Evolutionary conservation across 306 rosid species (phyloP).

Genomic region (Fragaria ananassa): DNA sequence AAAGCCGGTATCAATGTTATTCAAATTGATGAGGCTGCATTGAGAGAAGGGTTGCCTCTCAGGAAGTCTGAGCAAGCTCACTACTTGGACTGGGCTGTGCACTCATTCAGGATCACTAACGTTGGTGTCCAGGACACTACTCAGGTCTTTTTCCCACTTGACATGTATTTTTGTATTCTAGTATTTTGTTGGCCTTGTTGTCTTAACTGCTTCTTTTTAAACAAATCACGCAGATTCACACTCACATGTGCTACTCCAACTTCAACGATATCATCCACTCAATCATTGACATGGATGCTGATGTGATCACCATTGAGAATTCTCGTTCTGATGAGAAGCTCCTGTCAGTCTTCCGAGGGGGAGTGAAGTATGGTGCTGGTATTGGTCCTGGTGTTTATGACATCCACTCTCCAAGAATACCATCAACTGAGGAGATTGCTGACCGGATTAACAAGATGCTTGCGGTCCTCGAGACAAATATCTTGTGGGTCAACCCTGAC

Average conservation of each 20-base stretch:
- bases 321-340: constrained; percentile 94
- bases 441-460: constrained; percentile 93
- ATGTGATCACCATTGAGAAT: constrained; percentile 92
- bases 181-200: not conserved
- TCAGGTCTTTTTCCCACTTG: constrained; percentile 47
- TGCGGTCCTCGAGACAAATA: constrained; percentile 89
- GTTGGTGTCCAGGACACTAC: constrained; percentile 71
- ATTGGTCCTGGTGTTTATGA: constrained; percentile 95
- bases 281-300: constrained; percentile 87
- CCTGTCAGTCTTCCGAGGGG: constrained; percentile 92
- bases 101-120: constrained; percentile 85
- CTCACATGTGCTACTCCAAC: constrained; percentile 98
- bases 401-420: constrained; percentile 92
- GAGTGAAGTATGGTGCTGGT: constrained; percentile 93
- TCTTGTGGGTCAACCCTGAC: constrained; percentile 95
- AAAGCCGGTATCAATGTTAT: constrained; percentile 71
- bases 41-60: constrained; percentile 82
- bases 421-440: constrained; percentile 86
- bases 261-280: constrained; percentile 95
- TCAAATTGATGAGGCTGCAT: constrained; percentile 92
- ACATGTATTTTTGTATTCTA: not conserved
- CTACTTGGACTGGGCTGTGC: constrained; percentile 97
- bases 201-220: not conserved
- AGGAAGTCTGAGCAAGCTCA: constrained; percentile 84
- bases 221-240: constrained; percentile 66